Conservation (phyloP, 2,329 filamentous ascomycete species). For the Furcasterigmium furcatum region DNA sequence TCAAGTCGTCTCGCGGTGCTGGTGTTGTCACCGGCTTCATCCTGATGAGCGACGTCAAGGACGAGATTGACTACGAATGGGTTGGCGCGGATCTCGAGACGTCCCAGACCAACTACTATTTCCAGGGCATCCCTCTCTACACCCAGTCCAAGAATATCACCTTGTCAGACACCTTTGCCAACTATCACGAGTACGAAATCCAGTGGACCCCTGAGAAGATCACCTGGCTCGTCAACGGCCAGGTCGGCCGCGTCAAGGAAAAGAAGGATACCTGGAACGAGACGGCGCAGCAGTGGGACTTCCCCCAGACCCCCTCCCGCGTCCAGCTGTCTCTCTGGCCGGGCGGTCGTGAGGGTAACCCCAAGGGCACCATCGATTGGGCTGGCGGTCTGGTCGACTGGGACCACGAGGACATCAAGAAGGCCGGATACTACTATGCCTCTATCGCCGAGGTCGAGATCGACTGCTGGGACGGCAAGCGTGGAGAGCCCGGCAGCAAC, state of each 20-base stretch:
- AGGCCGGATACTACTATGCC: slow-evolving; percentile 85
- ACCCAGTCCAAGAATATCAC: slow-evolving; percentile 71
- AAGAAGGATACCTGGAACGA: slow-evolving; percentile 82
- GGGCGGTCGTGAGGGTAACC: slow-evolving; percentile 76
- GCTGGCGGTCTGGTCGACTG: slow-evolving; percentile 89
- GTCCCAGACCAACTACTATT: slow-evolving; percentile 96
- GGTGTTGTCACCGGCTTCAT: slow-evolving; percentile 99
- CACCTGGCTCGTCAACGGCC: slow-evolving; percentile 83
- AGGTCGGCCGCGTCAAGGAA: slow-evolving; percentile 70
- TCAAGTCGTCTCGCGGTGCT: slow-evolving; percentile 79
- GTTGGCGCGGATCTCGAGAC: slow-evolving; percentile 74
- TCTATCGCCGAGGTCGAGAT: slow-evolving; percentile 75
- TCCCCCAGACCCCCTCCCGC: slow-evolving; percentile 86
- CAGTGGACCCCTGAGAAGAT: slow-evolving; percentile 87
- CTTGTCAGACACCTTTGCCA: slow-evolving; percentile 66
- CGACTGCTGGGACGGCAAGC: slow-evolving; percentile 70
- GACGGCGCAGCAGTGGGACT: slow-evolving; percentile 78
- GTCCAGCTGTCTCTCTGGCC: slow-evolving; percentile 97
- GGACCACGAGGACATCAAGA: slow-evolving; percentile 75
- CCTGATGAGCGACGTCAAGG: slow-evolving; percentile 90
- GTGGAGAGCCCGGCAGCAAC: slow-evolving; percentile 61
- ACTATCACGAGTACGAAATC: slow-evolving; percentile 89
- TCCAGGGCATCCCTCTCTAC: slow-evolving; percentile 88
- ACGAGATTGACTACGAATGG: slow-evolving; percentile 98
- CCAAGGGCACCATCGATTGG: slow-evolving; percentile 83